Base-by-base conservation (phyloP, 1,284 basidiomycete species). In the Caloboletus inedulis region DNA sequence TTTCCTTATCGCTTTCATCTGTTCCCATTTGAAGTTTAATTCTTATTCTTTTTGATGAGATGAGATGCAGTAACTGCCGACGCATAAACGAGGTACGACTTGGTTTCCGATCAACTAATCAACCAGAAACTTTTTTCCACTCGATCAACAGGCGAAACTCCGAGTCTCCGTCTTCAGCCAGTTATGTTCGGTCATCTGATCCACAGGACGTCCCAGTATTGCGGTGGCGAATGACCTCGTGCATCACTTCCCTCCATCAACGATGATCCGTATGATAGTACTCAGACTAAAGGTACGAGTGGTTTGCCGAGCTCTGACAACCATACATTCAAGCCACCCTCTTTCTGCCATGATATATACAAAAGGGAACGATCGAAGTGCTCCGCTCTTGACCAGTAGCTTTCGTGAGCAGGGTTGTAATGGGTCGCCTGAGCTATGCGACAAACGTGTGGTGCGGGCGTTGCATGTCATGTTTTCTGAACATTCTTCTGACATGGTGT, bases 1-100 rank as follows among this genome's bases (percentile, higher is more conserved):
- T 40, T 47, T 46, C 23, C 65, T 56, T 60, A 64, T 65, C 61
- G 52, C 47, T 36, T 41, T 42, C 59, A 60, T 68, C 61, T 52
- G 42, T 61, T 52, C 39, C 48, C 40, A 53, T 52, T 62, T 62
- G 52, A 62, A 54, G 61, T 34, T 48, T 33, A 40, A 45, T 41
- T 47, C 33, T 49, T 46, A 27, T 45, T 47, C 39, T 50, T 51
- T 47, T 31, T 35, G 51, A 41, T 52, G 62, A 61, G 59, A 51
- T 54, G 59, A 61, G 51, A 52, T 45, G 49, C 35, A 54, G 49
- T 48, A 46, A 43, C 44, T 47, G 50, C 49, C 44, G 54, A 53
- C 53, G 47, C 53, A 51, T 58, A 46, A 51, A 51, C 35, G 33
- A 59, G 47, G 51, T 52, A 62, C 35, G 49, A 43, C 47, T 49